A percentile compares a stretch with the other conserved stretches of the same genome.
Conservation (phyloP, 2,329 filamentous ascomycete species). For the Ceratocystis huliohia region DNA sequence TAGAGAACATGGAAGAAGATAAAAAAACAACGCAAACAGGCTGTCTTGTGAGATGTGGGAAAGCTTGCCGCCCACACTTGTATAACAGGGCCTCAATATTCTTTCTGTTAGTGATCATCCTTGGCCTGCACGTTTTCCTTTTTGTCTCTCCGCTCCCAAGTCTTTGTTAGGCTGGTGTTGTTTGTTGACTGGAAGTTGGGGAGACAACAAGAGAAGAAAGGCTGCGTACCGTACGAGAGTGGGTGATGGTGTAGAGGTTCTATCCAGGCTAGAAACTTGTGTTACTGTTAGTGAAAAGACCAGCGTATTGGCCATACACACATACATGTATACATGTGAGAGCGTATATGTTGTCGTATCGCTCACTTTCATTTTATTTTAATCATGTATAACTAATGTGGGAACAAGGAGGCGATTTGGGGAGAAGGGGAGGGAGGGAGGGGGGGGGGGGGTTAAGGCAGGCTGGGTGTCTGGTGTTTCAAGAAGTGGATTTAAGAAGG, state of each 20-base stretch:
- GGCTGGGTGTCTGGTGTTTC: neutral
- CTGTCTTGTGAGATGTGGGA: neutral
- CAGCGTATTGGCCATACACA: neutral
- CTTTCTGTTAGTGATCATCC: neutral
- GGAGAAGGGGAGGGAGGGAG: too few relatives aligned
- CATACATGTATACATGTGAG: neutral
- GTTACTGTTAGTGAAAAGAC: neutral
- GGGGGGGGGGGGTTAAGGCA: neutral
- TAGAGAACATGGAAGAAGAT: neutral
- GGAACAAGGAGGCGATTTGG: too few relatives aligned
- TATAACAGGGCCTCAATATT: neutral
- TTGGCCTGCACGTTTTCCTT: neutral
- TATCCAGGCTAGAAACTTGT: neutral
- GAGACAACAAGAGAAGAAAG: neutral
- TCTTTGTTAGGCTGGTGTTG: too few relatives aligned
- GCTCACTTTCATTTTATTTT: neutral
- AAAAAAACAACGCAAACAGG: conserved; percentile 1
- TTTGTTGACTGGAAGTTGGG: too few relatives aligned
- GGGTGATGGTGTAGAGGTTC: neutral
- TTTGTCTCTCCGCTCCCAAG: neutral
- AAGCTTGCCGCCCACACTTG: neutral
- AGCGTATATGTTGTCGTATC: neutral
- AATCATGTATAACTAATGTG: neutral
- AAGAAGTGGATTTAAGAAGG: neutral
- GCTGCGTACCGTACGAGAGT: neutral